Evolutionary conservation across 208 protist species (phyloP), one percentile per base, ranked within the genome.

Genomic region (Crithidia bombi): DNA sequence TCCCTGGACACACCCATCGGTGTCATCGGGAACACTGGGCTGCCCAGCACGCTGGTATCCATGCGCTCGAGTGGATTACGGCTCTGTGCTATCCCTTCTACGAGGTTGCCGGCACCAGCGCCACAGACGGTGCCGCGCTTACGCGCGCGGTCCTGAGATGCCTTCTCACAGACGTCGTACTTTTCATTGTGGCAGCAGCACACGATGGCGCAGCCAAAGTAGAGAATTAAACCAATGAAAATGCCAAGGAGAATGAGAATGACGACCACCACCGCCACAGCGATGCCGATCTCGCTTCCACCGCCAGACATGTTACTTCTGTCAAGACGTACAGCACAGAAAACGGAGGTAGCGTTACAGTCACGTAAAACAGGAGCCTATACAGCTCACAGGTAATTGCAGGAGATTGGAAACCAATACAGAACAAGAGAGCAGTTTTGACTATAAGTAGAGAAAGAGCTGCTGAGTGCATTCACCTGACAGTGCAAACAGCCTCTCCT

Each of bases 121-220:
- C 49, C 26, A 6, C 30, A 5, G n/a, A n/a, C n/a, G n/a, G n/a
- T n/a, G n/a, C n/a, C n/a, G 28, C 30, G 5, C 30, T 57, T 57
- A 0, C 30, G 19, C 26, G 30, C 51, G 30, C 25, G 25, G 14
- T 57, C 30, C 51, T 57, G 28, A 4, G 51, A 25, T 17, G 25
- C 51, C 9, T 19, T 5, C 30, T 57, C 51, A 38, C 51, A 57
- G 15, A 57, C 51, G 51, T 57, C 51, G 51, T 57, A 57, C 30
- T 57, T 57, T 5, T 57, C 51, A 14, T 57, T 38, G 30, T 38
- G 12, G 51, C 51, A 57, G 51, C 51, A 57, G 51, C 51, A 57
- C 12, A 57, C 17, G 30, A 38, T 9, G 30, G 14, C 51, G 30
- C 51, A 57, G 7, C 51, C 51, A n/a, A 33, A 57, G 51, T 57